Evolutionary conservation across 2,329 filamentous ascomycete genomes (phyloP).

Genomic region (Trichoderma hamatum): DNA sequence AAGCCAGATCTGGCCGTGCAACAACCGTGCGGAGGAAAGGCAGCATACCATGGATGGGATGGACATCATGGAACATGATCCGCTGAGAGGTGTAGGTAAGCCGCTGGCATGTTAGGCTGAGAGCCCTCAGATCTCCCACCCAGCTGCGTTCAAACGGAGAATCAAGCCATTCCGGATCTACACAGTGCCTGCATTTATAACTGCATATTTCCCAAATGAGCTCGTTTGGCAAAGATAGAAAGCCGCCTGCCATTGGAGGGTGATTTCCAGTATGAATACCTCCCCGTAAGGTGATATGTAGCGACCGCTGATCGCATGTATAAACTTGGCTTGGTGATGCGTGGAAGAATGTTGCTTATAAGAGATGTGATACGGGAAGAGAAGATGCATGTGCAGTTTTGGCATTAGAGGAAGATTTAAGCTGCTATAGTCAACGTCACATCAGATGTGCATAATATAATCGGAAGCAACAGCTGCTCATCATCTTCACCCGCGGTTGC

Average conservation of each 20-base stretch:
- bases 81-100: background rate
- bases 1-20: background rate
- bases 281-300: background rate
- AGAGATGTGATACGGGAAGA: too few relatives aligned
- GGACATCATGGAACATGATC: background rate
- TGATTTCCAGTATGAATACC: background rate
- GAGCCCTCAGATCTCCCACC: background rate
- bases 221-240: background rate
- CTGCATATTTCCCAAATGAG: background rate
- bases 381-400: too few relatives aligned
- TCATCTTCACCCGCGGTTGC: background rate
- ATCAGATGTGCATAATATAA: too few relatives aligned
- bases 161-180: background rate
- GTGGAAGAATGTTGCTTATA: background rate
- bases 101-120: background rate
- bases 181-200: background rate
- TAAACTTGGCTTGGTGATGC: background rate
- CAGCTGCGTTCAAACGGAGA: background rate
- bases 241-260: background rate
- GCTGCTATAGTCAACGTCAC: too few relatives aligned
- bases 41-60: rapidly evolving
- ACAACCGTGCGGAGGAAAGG: background rate
- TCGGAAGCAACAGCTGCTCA: background rate
- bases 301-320: background rate
- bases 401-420: too few relatives aligned